phyloP scores from a whole-genome alignment of 2,329 filamentous ascomycete species.

The Xylaria sp. region DNA sequence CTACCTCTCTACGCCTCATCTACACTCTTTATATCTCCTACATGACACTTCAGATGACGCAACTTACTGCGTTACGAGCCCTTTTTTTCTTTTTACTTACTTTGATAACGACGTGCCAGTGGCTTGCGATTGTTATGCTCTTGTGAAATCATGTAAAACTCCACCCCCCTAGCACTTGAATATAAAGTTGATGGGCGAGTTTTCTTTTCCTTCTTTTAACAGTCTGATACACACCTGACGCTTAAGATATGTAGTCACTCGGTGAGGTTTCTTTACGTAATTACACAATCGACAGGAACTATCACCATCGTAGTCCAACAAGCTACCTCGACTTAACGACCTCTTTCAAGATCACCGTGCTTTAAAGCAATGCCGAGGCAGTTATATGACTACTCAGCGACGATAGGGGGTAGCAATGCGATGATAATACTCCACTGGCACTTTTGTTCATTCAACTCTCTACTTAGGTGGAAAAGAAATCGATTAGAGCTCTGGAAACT shows the following conservation, averaged over 20 bases:
- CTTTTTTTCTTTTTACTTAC: conserved; percentile 13
- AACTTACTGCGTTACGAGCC: background rate
- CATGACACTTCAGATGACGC: conserved; percentile 21
- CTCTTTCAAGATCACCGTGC: background rate
- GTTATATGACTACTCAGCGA: background rate
- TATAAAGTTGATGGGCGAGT: background rate
- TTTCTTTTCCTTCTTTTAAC: background rate
- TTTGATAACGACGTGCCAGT: conserved; percentile 10
- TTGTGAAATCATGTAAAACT: background rate
- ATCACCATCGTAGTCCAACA: background rate
- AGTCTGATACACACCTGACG: background rate
- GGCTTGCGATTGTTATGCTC: background rate
- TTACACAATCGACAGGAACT: background rate
- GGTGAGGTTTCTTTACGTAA: background rate
- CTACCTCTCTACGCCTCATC: conserved; percentile 18
- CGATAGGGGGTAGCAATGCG: background rate
- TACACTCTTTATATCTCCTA: conserved; percentile 17
- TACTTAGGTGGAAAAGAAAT: background rate
- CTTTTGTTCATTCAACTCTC: background rate
- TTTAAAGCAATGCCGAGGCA: background rate
- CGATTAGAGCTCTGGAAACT: background rate
- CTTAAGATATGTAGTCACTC: too few relatives aligned
- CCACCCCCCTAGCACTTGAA: background rate
- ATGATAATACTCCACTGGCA: background rate
- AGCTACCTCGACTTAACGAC: background rate